phyloP scores from a whole-genome alignment of 192 early-diverging fungal species.

The Umbelopsis isabellina region DNA sequence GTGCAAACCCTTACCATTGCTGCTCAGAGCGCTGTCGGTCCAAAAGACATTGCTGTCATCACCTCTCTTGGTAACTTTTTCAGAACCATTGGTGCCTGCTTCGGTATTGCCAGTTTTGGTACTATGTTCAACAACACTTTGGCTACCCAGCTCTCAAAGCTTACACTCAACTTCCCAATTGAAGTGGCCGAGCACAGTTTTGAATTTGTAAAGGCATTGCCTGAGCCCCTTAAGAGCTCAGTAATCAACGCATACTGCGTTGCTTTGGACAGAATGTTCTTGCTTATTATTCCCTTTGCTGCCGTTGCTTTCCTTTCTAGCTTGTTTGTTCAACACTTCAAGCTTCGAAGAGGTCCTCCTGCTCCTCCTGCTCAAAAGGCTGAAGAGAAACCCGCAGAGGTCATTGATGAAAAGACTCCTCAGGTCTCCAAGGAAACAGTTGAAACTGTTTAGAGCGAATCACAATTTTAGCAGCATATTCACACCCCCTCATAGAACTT shows the following conservation, averaged over 20 bases:
- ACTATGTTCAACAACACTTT: constrained; percentile 18
- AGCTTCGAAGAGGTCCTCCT: constrained; percentile 4
- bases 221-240: constrained; percentile 2
- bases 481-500: too few relatives aligned
- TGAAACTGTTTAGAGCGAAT: too few relatives aligned
- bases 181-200: constrained; percentile 8
- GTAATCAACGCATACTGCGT: constrained; percentile 19
- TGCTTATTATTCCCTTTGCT: constrained; percentile 6
- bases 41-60: constrained; percentile 42
- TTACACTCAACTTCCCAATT: constrained; percentile 5
- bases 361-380: background rate
- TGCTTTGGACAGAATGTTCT: constrained; percentile 11
- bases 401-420: too few relatives aligned
- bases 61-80: constrained; percentile 26
- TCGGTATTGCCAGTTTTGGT: constrained; percentile 26
- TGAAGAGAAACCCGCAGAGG: background rate
- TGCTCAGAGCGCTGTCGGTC: constrained; percentile 66
- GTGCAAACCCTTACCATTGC: constrained; percentile 73
- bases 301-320: constrained; percentile 18
- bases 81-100: constrained; percentile 23
- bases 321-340: constrained; percentile 28
- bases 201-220: constrained; percentile 9
- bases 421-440: too few relatives aligned
- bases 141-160: background rate
- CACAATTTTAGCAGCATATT: too few relatives aligned